Percentiles rank a stretch among this genome's conserved stretches.
phyloP scores from a whole-genome alignment of 2,329 filamentous ascomycete genomes.

The Pseudogymnoascus sp. region DNA sequence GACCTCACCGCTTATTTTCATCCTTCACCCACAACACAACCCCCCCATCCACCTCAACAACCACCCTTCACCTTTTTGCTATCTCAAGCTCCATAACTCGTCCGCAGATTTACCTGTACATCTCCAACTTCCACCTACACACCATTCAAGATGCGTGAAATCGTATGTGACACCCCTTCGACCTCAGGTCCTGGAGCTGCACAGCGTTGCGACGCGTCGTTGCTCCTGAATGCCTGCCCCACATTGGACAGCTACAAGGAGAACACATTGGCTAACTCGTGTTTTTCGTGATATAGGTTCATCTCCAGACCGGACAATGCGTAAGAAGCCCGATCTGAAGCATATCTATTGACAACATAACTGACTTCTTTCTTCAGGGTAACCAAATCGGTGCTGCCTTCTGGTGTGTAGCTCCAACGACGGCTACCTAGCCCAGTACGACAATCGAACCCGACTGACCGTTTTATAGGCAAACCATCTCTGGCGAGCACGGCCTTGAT shows the following conservation, averaged over 20 bases:
- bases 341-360: conserved; percentile 12
- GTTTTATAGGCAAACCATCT: conserved; percentile 63
- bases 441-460: conserved; percentile 32
- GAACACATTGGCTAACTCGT: conserved; percentile 46
- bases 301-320: conserved; percentile 99
- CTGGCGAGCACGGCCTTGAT: conserved; percentile 92
- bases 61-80: conserved; percentile 9
- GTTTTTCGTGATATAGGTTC: conserved; percentile 63
- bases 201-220: conserved; percentile 32
- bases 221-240: conserved; percentile 31
- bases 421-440: conserved; percentile 27
- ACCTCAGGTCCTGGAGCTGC: not conserved
- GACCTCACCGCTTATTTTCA: conserved; percentile 11
- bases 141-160: conserved; percentile 62
- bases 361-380: conserved; percentile 53
- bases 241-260: conserved; percentile 32
- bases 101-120: conserved; percentile 11
- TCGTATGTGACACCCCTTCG: conserved; percentile 45
- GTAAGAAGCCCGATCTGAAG: conserved; percentile 49
- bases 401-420: conserved; percentile 55
- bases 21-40: conserved; percentile 10
- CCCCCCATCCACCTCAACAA: conserved; percentile 10
- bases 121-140: conserved; percentile 14
- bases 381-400: conserved; percentile 99
- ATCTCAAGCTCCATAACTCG: conserved; percentile 16